Evolutionary conservation across 352 stramenopile genomes (phyloP).

Genomic region (Phytopythium boreale): DNA sequence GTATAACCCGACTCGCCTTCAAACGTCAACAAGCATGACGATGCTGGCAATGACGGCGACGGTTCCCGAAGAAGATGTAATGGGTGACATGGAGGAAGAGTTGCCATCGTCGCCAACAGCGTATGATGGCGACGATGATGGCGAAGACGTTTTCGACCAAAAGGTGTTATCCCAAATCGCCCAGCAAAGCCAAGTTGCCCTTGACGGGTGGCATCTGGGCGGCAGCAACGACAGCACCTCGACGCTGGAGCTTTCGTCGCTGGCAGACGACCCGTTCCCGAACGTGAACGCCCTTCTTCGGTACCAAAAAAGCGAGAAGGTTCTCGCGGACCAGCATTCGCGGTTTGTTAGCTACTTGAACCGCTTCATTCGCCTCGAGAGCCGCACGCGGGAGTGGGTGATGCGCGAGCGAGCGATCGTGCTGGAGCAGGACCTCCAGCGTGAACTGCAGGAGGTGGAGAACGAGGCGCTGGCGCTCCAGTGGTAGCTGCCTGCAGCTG

Average conservation of each 20-base stretch:
- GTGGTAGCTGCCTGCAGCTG: conserved; percentile 19
- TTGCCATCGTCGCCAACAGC: not conserved
- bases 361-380: conserved; percentile 66
- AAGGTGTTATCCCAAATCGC: conserved; percentile 6
- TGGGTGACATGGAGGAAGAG: not conserved
- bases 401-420: conserved; percentile 47
- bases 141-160: not conserved
- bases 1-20: conserved; percentile 19
- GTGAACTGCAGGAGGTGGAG: conserved; percentile 53
- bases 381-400: conserved; percentile 30
- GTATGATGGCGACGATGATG: not conserved
- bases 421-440: conserved; percentile 63
- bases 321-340: conserved; percentile 38
- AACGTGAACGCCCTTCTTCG: conserved; percentile 8
- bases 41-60: not conserved
- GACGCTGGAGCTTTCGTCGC: conserved; percentile 16
- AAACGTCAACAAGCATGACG: not conserved
- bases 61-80: conserved; percentile 5
- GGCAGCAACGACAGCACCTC: conserved; percentile 17
- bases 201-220: not conserved
- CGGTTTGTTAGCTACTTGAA: conserved; percentile 48
- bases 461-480: conserved; percentile 26
- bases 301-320: conserved; percentile 37
- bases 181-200: not conserved
- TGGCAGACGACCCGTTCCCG: conserved; percentile 2